Evolutionary conservation across 192 early-diverging fungal genomes (phyloP).

Genomic region (Dispira parvispora): DNA sequence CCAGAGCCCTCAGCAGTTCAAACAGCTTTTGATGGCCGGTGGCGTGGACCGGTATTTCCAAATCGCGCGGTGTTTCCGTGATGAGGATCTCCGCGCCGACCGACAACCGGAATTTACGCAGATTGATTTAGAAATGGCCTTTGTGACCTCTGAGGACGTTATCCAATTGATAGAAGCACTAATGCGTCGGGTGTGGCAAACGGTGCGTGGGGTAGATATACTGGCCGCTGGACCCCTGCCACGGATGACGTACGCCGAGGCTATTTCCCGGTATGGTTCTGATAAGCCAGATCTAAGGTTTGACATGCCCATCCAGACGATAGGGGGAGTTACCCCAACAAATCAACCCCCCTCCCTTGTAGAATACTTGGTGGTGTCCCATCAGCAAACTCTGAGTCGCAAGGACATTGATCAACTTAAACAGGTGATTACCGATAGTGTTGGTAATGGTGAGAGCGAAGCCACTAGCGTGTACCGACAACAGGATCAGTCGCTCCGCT

Average conservation of each 20-base stretch:
- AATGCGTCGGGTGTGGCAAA: slow-evolving; percentile 44
- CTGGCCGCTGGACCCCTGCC: slow-evolving; percentile 33
- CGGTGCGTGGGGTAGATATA: slow-evolving; percentile 32
- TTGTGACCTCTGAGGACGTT: slow-evolving; percentile 53
- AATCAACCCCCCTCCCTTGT: no score
- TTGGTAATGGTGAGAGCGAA: neutral
- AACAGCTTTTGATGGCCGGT: slow-evolving; percentile 82
- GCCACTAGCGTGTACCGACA: neutral
- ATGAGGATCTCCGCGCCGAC: slow-evolving; percentile 74
- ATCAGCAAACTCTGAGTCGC: neutral
- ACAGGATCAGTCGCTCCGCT: neutral
- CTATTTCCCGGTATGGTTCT: slow-evolving; percentile 69
- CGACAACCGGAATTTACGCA: slow-evolving; percentile 93
- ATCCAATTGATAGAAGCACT: slow-evolving; percentile 56
- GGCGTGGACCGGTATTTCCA: slow-evolving; percentile 86
- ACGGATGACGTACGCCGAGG: slow-evolving; percentile 63
- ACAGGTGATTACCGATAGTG: neutral
- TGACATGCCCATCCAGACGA: slow-evolving; percentile 40
- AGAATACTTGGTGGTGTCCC: neutral
- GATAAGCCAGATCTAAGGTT: slow-evolving; percentile 85
- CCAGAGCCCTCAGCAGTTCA: slow-evolving; percentile 87
- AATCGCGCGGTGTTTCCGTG: slow-evolving; percentile 81
- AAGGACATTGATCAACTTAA: neutral
- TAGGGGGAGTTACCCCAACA: no score
- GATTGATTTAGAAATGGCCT: slow-evolving; percentile 85